phyloP scores from a whole-genome alignment of 1,284 basidiomycete species.

The Mycosarcoma mackinlayi region DNA sequence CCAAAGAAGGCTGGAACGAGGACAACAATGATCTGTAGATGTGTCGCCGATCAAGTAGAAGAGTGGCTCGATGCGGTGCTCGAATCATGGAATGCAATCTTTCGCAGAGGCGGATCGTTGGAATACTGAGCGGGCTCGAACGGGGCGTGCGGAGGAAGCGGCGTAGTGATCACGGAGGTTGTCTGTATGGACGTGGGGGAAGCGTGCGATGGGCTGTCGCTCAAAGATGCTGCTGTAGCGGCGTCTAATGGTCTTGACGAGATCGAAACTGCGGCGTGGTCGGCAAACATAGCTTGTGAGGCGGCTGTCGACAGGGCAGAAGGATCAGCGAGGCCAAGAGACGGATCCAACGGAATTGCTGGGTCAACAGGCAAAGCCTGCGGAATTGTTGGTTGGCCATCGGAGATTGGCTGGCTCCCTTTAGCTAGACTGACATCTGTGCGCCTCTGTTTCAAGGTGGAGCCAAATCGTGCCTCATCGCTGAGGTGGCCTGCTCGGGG shows the following conservation, averaged over 20 bases:
- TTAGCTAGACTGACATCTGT: not conserved
- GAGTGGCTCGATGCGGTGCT: not conserved
- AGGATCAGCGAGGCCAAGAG: not conserved
- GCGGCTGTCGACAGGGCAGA: not conserved
- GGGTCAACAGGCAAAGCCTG: constrained; percentile 10
- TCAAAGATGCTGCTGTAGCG: not conserved
- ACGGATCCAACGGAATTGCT: constrained; percentile 18
- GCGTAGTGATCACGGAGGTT: not conserved
- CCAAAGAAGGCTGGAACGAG: not conserved
- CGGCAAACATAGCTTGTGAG: not conserved
- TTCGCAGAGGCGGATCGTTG: constrained; percentile 18
- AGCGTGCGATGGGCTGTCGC: not conserved
- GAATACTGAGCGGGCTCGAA: not conserved
- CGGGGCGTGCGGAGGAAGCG: not conserved
- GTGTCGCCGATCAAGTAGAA: not conserved
- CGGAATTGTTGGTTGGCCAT: not conserved
- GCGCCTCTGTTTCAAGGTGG: not conserved
- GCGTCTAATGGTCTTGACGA: not conserved
- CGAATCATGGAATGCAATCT: constrained; percentile 38
- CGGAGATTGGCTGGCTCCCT: not conserved
- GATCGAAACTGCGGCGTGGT: not conserved
- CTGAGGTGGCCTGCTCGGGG: not conserved
- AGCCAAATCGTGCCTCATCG: not conserved
- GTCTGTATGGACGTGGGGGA: not conserved
- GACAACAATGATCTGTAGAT: not conserved